These are phyloP conservation scores for Blastobotrys persicus DNA, from an alignment of 1,139 yeast genomes.

Conservation along the genomic window DNA sequence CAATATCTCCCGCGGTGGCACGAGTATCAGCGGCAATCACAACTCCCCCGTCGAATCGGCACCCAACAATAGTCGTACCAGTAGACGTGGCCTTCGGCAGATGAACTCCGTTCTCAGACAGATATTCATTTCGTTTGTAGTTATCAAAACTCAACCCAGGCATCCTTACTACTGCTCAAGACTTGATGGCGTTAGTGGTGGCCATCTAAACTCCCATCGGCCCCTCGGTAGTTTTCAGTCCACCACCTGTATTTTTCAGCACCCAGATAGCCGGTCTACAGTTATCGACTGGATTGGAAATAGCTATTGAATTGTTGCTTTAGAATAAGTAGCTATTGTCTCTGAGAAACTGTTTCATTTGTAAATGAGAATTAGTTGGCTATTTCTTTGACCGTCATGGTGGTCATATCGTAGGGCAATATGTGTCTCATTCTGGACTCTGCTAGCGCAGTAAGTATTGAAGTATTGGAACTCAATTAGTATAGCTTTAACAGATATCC, in stretches of 20 bases:
- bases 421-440: too few relatives aligned
- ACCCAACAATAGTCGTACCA: constrained; percentile 97
- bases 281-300: too few relatives aligned
- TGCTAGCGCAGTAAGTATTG: too few relatives aligned
- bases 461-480: too few relatives aligned
- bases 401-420: too few relatives aligned
- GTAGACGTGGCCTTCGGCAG: constrained; percentile 91
- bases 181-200: neutral
- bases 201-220: neutral
- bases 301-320: too few relatives aligned
- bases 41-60: constrained; percentile 88
- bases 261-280: too few relatives aligned
- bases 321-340: too few relatives aligned
- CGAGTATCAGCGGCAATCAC: constrained; percentile 98
- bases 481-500: too few relatives aligned
- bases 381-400: too few relatives aligned
- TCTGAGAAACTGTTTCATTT: too few relatives aligned
- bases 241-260: neutral
- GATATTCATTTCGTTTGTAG: constrained; percentile 77
- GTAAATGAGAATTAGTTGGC: too few relatives aligned
- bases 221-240: neutral
- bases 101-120: constrained; percentile 68
- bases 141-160: constrained; percentile 91
- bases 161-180: constrained; percentile 45
- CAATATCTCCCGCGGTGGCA: constrained; percentile 94